Evolutionary conservation across 169 alveolate species (phyloP), one percentile per base, ranked within the genome.

Genomic region (Plasmodium knowlesi): DNA sequence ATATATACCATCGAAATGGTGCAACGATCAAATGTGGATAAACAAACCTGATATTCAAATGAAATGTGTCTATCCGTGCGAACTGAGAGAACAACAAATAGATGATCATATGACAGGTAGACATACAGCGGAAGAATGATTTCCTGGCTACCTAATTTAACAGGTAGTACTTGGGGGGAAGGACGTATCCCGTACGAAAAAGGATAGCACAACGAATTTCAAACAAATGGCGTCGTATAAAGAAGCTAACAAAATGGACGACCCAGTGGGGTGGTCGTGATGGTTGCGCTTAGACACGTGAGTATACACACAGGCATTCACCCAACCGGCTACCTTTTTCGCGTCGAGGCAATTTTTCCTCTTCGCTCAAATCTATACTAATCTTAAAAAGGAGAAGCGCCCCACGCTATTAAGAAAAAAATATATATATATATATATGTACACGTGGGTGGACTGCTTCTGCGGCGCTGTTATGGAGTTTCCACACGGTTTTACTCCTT

Each of bases 321-420:
- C 32, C 10, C 3, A 61, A 61, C 34, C 74, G 16, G 32, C 32
- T n/a, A 46, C 5, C 4, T 61, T 25, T 34, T 6, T 8, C 19
- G 37, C 32, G 74, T 22, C n/a, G 74, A 25, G 74, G 74, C 32
- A 61, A 61, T 61, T 61, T 61, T 61, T 25, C 74, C 74, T 61
- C 32, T 57, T 61, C 74, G 32, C 34, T 22, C 74, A 73, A 28
- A 73, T 32, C 14, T 73, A 30, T 73, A 30, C 10, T 32, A 73
- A 22, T 73, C 57, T 73, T 73, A 73, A 73, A 32, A 73, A 73
- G 41, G 39, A n/a, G n/a, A n/a, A n/a, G n/a, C n/a, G n/a, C n/a
- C n/a, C n/a, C n/a, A n/a, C n/a, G n/a, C n/a, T n/a, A 32, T 32
- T 32, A 16, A 32, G 32, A n/a, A 67, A 16, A 14, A 3, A 1